phyloP scores from a whole-genome alignment of 2,329 filamentous ascomycete species.

The Fusarium miscanthi region DNA sequence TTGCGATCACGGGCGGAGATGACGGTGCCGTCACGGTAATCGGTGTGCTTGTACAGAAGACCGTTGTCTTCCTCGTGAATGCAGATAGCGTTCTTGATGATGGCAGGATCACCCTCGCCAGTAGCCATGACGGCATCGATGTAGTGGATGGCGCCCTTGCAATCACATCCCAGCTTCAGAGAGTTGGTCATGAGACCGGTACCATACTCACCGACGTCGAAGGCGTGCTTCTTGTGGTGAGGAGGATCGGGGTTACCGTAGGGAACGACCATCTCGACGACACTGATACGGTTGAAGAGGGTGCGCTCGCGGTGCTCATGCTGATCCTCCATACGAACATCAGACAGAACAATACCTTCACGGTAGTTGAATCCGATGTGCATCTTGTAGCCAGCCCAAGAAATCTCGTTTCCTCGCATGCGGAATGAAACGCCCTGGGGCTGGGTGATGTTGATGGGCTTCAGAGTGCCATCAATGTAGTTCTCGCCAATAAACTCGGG shows the following conservation, averaged over 20 bases:
- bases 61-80: constrained; percentile 74
- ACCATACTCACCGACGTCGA: constrained; percentile 84
- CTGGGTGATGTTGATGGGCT: constrained; percentile 55
- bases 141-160: constrained; percentile 92
- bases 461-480: constrained; percentile 51
- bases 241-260: constrained; percentile 84
- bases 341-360: constrained; percentile 77
- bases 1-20: constrained; percentile 68
- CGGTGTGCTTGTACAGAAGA: constrained; percentile 73
- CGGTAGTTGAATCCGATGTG: constrained; percentile 78
- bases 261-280: constrained; percentile 78
- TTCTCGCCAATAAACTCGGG: constrained; percentile 50
- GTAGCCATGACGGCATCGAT: constrained; percentile 90
- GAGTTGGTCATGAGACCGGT: constrained; percentile 88
- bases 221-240: constrained; percentile 84
- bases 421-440: constrained; percentile 56
- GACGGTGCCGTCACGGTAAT: constrained; percentile 69
- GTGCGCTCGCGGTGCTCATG: constrained; percentile 58
- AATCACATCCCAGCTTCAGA: constrained; percentile 82
- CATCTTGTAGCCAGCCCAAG: constrained; percentile 76
- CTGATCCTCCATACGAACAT: constrained; percentile 71
- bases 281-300: constrained; percentile 73
- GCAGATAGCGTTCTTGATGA: constrained; percentile 94
- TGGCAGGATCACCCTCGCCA: constrained; percentile 77
- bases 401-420: constrained; percentile 60